Conservation (phyloP, 768 basidiomycete genomes). For the Dictyophora rubrovolvata region DNA sequence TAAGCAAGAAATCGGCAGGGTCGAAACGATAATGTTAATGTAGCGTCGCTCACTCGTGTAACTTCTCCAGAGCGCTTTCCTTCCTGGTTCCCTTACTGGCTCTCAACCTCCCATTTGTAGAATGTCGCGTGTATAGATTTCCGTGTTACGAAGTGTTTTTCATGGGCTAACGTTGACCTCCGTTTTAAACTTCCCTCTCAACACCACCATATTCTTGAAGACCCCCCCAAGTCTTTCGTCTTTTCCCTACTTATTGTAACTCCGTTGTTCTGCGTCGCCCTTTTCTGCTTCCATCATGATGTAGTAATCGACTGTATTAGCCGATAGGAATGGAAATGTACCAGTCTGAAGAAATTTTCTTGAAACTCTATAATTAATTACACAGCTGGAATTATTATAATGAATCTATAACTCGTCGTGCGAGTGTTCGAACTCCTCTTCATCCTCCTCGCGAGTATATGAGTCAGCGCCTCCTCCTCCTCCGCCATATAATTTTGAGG, state of each 20-base stretch:
- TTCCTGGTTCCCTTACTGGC: too few relatives aligned
- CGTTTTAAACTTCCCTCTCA: too few relatives aligned
- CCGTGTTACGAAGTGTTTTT: too few relatives aligned
- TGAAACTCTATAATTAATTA: neutral
- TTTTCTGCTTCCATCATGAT: neutral
- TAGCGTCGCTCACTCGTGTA: too few relatives aligned
- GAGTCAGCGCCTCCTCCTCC: slow-evolving; percentile 24
- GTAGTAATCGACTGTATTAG: neutral
- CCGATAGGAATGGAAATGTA: neutral
- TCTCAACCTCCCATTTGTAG: too few relatives aligned
- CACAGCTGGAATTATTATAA: neutral
- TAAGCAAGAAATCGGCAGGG: neutral
- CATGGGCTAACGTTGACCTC: too few relatives aligned
- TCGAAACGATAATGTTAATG: neutral
- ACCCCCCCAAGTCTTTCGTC: too few relatives aligned
- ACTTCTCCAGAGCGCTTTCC: too few relatives aligned
- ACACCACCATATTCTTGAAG: too few relatives aligned
- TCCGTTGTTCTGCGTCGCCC: neutral
- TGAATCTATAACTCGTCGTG: slow-evolving; percentile 47
- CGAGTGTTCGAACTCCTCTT: slow-evolving; percentile 33
- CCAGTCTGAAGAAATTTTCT: neutral
- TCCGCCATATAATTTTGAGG: slow-evolving; percentile 62
- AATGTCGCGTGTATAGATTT: too few relatives aligned
- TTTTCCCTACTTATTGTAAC: neutral
- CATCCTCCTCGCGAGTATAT: slow-evolving; percentile 23